phyloP scores from a whole-genome alignment of 176 grass and related monocot species.

The Urochloa ruziziensis region DNA sequence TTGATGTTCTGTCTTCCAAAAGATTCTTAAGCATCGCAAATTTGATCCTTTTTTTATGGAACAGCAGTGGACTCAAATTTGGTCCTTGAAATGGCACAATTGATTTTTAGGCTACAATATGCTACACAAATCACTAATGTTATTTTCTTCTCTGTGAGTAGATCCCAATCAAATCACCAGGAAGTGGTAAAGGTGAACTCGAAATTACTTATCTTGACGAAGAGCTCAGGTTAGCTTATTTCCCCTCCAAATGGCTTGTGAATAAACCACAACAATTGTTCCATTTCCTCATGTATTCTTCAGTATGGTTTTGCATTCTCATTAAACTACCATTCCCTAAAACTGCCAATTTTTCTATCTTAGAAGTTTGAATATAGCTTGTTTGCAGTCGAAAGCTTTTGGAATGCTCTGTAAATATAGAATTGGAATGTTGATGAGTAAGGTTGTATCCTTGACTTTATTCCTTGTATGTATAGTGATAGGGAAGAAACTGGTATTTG shows the following conservation, averaged over 20 bases:
- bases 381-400: background rate
- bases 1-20: background rate
- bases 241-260: background rate
- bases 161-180: conserved; percentile 85
- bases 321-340: background rate
- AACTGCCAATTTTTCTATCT: background rate
- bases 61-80: too few relatives aligned
- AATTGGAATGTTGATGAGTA: too few relatives aligned
- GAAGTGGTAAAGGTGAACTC: conserved; percentile 78
- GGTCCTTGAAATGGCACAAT: background rate
- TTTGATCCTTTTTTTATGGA: too few relatives aligned
- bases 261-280: background rate
- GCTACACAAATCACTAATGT: background rate
- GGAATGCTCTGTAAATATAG: background rate
- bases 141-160: conserved; percentile 22
- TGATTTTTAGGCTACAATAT: background rate
- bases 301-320: conserved; percentile 10
- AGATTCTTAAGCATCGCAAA: background rate
- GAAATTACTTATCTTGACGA: conserved; percentile 94
- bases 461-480: conserved; percentile 2
- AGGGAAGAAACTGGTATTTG: background rate
- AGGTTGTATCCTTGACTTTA: background rate
- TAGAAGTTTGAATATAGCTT: background rate
- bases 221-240: conserved; percentile 70
- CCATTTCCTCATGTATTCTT: background rate